Conservation (phyloP, 208 protist genomes). For the Angomonas deanei region DNA sequence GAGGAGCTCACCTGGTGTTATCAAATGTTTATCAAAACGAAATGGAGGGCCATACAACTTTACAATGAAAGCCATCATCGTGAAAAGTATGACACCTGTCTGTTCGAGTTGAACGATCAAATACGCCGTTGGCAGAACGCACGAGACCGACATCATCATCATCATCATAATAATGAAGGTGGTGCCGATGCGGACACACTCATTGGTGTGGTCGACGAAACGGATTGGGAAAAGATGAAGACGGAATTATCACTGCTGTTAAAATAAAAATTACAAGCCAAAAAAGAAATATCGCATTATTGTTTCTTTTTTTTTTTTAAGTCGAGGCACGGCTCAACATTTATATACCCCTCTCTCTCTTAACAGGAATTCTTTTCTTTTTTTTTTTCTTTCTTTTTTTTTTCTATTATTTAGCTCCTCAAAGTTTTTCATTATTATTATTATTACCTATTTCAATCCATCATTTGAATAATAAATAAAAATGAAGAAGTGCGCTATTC, state of each 20-base stretch:
- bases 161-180: neutral
- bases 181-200: neutral
- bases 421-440: neutral
- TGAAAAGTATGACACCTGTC: neutral
- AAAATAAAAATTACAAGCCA: no score
- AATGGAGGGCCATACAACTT: neutral
- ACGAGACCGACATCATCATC: neutral
- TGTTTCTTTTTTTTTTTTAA: conserved; percentile 1
- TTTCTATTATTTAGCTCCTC: conserved; percentile 7
- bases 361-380: neutral
- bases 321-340: neutral
- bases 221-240: neutral
- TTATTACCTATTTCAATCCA: conserved; percentile 5
- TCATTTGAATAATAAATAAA: neutral
- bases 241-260: neutral
- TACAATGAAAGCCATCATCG: neutral
- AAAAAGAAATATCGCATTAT: neutral
- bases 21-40: neutral
- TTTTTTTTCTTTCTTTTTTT: conserved; percentile 11
- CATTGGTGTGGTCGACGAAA: neutral
- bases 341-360: neutral
- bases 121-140: neutral
- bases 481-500: neutral
- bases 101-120: neutral
- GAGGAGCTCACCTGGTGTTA: neutral